These are phyloP conservation scores for Fraxinus albicans DNA, from an alignment of 305 asterid genomes.

Conservation along the genomic window DNA sequence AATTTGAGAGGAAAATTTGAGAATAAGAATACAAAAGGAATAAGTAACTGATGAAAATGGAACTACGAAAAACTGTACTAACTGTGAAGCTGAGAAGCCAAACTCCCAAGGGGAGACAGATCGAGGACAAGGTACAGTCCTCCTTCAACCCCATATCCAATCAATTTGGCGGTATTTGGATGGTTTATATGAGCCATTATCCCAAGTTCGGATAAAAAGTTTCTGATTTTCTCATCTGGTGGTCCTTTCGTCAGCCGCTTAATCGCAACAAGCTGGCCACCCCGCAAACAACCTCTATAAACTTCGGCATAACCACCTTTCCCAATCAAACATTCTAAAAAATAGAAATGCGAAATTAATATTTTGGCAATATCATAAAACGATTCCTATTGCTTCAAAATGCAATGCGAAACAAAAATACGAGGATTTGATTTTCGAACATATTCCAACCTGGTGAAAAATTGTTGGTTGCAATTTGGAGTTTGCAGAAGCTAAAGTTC, in stretches of 20 bases:
- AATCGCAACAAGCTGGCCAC: constrained; percentile 75
- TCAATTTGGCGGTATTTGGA: constrained; percentile 84
- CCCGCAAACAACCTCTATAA: constrained; percentile 62
- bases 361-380: not conserved
- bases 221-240: constrained; percentile 59
- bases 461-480: constrained; percentile 70
- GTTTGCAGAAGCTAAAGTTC: constrained; percentile 60
- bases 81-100: constrained; percentile 91
- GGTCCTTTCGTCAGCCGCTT: constrained; percentile 68
- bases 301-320: constrained; percentile 97
- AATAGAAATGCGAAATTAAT: not conserved
- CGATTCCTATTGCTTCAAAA: not conserved
- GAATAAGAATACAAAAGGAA: not conserved
- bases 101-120: constrained; percentile 88
- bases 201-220: constrained; percentile 85
- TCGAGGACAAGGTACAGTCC: constrained; percentile 87
- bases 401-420: not conserved
- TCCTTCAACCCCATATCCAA: constrained; percentile 93
- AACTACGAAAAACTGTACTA: constrained; percentile 24
- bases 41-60: not conserved
- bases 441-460: constrained; percentile 61
- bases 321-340: constrained; percentile 68
- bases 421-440: not conserved
- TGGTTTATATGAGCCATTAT: constrained; percentile 93
- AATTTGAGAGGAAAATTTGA: not conserved